phyloP scores from a whole-genome alignment of 306 rosid species.

The Prunus dulcis region DNA sequence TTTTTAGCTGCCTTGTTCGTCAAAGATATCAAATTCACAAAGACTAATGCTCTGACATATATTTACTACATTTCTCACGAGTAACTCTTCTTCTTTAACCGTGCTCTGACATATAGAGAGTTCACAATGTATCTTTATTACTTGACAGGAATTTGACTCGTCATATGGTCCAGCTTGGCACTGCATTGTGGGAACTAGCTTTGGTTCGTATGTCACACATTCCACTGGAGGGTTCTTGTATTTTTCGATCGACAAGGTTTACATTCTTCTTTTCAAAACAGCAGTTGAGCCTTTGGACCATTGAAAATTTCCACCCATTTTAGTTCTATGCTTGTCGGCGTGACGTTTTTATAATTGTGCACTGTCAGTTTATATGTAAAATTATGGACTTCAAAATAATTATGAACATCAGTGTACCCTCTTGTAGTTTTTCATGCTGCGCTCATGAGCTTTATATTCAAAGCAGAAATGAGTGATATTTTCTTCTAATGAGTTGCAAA shows the following conservation, averaged over 20 bases:
- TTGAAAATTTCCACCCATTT: constrained; percentile 25
- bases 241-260: constrained; percentile 91
- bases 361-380: constrained; percentile 28
- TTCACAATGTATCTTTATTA: neutral
- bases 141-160: constrained; percentile 80
- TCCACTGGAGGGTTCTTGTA: constrained; percentile 85
- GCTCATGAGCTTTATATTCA: neutral
- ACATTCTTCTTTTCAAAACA: constrained; percentile 93
- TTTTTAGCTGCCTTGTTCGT: neutral
- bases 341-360: constrained; percentile 17
- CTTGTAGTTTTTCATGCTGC: constrained; percentile 23
- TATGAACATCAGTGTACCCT: constrained; percentile 19
- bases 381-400: constrained; percentile 14
- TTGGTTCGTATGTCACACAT: constrained; percentile 94
- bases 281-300: constrained; percentile 79
- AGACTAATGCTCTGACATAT: too few species aligned
- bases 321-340: constrained; percentile 17
- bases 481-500: neutral
- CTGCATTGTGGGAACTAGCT: constrained; percentile 96
- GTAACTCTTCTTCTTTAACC: too few species aligned
- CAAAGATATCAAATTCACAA: neutral
- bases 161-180: constrained; percentile 97
- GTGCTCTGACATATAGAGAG: neutral
- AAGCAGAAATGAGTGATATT: neutral
- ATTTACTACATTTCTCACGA: too few species aligned